These are phyloP conservation scores for Eleusine indica DNA, from an alignment of 176 grass and related monocot species.

Conservation along the genomic window DNA sequence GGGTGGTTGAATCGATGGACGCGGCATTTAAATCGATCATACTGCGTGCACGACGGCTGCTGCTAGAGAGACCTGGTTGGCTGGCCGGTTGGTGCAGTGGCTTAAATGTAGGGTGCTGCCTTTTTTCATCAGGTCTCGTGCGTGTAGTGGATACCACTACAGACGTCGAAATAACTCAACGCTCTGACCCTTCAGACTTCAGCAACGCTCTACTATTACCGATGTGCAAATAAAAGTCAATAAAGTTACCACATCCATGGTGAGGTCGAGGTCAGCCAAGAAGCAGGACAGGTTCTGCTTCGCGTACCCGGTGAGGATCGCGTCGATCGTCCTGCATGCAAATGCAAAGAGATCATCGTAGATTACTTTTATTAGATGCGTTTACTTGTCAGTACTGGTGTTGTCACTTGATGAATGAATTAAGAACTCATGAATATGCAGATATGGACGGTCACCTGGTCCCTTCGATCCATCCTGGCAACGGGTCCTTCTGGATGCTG, in stretches of 20 bases:
- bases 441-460: conserved; percentile 32
- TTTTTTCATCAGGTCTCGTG: background rate
- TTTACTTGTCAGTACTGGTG: background rate
- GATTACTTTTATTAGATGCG: background rate
- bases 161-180: background rate
- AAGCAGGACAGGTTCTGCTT: conserved; percentile 84
- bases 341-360: background rate
- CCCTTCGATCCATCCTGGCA: conserved; percentile 88
- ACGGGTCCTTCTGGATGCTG: conserved; percentile 63
- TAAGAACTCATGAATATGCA: no score
- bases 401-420: background rate
- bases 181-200: background rate
- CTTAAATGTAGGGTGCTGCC: background rate
- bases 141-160: background rate
- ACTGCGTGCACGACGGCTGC: background rate
- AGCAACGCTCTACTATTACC: background rate
- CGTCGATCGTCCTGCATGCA: conserved; percentile 52
- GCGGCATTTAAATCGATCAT: no score
- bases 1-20: no score
- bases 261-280: conserved; percentile 65
- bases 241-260: conserved; percentile 67
- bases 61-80: background rate
- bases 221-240: background rate
- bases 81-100: background rate
- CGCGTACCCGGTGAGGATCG: conserved; percentile 64